A percentile compares a stretch with the other conserved stretches of the same genome.
phyloP scores from a whole-genome alignment of 129 eudicot genomes.

The Gnaphalium uliginosum region DNA sequence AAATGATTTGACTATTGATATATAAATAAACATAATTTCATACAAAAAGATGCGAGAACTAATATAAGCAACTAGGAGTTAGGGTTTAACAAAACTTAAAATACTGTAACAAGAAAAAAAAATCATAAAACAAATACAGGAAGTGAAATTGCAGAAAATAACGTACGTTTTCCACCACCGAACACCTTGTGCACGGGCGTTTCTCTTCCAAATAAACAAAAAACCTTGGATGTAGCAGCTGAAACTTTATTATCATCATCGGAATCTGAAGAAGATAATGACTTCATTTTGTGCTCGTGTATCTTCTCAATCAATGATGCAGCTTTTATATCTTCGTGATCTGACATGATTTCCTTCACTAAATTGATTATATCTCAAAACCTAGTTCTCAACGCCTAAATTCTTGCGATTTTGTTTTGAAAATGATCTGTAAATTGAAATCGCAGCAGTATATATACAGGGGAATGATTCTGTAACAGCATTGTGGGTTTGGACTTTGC shows the following conservation, averaged over 20 bases:
- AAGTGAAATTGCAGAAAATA: not conserved
- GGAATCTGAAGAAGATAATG: constrained; percentile 73
- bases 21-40: too few species aligned
- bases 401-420: not conserved
- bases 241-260: constrained; percentile 61
- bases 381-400: constrained; percentile 8
- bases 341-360: constrained; percentile 37
- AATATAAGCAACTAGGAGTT: too few species aligned
- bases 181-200: constrained; percentile 69
- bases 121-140: not conserved
- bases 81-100: too few species aligned
- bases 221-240: constrained; percentile 49
- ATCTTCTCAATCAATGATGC: constrained; percentile 68
- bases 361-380: too few species aligned
- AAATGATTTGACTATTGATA: too few species aligned
- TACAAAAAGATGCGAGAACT: too few species aligned
- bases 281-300: constrained; percentile 37
- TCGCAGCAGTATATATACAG: too few species aligned
- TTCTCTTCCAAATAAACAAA: constrained; percentile 71
- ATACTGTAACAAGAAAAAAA: not conserved
- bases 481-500: constrained; percentile 13
- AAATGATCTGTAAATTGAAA: too few species aligned
- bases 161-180: constrained; percentile 89
- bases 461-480: constrained; percentile 15
- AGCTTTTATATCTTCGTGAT: constrained; percentile 50